phyloP scores from a whole-genome alignment of 2,329 filamentous ascomycete genomes.

The Aureobasidium melanogenum region DNA sequence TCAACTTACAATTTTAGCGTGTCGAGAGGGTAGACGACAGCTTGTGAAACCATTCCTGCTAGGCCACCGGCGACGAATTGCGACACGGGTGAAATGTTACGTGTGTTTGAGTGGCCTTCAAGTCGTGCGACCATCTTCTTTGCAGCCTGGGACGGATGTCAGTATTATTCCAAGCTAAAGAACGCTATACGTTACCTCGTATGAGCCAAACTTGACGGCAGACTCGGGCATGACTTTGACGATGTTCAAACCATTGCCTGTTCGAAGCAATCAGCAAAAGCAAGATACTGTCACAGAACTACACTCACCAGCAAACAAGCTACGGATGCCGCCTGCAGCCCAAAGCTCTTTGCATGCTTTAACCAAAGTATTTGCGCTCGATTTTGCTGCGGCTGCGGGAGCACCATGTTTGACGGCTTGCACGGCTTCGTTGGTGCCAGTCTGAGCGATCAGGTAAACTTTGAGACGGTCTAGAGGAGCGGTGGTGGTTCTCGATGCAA shows the following conservation, averaged over 20 bases:
- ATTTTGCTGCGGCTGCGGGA: slow-evolving; percentile 54
- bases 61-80: slow-evolving; percentile 87
- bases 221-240: slow-evolving; percentile 98
- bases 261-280: slow-evolving; percentile 15
- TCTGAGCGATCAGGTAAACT: slow-evolving; percentile 94
- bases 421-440: slow-evolving; percentile 52
- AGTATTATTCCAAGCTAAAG: not conserved
- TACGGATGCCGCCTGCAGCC: slow-evolving; percentile 74
- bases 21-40: slow-evolving; percentile 90
- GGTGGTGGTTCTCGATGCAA: slow-evolving; percentile 88
- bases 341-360: slow-evolving; percentile 72
- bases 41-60: slow-evolving; percentile 90
- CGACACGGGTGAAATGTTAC: slow-evolving; percentile 68
- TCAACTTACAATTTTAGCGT: slow-evolving; percentile 59
- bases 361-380: slow-evolving; percentile 59
- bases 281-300: not conserved
- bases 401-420: slow-evolving; percentile 63
- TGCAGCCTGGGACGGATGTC: slow-evolving; percentile 49
- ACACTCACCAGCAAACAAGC: slow-evolving; percentile 81
- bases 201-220: slow-evolving; percentile 95
- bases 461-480: slow-evolving; percentile 94
- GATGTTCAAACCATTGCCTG: slow-evolving; percentile 92
- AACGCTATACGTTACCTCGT: slow-evolving; percentile 53
- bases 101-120: slow-evolving; percentile 79
- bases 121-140: slow-evolving; percentile 78